Evolutionary conservation across 139 green algal genomes (phyloP).

Genomic region (Picochlorum sp.): DNA sequence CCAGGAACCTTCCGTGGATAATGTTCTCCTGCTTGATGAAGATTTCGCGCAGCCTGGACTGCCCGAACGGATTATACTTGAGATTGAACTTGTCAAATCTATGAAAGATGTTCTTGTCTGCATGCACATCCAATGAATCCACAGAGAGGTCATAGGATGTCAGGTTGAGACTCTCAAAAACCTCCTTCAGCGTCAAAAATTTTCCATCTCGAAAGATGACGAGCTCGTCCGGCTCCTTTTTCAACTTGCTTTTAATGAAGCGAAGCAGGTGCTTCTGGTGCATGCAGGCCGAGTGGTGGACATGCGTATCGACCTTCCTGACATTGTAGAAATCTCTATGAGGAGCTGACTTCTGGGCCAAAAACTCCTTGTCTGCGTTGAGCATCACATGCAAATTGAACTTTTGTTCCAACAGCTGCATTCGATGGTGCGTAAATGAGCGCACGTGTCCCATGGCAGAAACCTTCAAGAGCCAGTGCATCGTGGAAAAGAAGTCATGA

Average conservation of each 20-base stretch:
- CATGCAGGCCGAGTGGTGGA: constrained; percentile 97
- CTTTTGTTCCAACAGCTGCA: constrained; percentile 97
- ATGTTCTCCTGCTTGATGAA: constrained; percentile 99
- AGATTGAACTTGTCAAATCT: constrained; percentile 94
- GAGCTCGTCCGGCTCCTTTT: constrained; percentile 95
- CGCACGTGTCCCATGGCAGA: constrained; percentile 69
- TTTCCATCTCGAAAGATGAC: constrained; percentile 90
- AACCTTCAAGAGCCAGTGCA: constrained; percentile 69
- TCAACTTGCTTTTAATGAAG: constrained; percentile 99
- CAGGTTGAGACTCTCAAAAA: constrained; percentile 66
- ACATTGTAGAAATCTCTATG: constrained; percentile 99
- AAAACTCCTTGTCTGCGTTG: constrained; percentile 96
- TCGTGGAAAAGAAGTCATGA: constrained; percentile 89
- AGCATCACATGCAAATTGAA: constrained; percentile 98
- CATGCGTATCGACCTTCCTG: constrained; percentile 82
- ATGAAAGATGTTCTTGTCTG: constrained; percentile 99
- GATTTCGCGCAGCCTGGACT: constrained; percentile 92
- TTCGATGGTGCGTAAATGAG: constrained; percentile 85
- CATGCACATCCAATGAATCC: constrained; percentile 98
- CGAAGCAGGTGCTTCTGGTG: constrained; percentile 99
- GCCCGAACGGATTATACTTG: constrained; percentile 99
- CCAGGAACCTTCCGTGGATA: constrained; percentile 87
- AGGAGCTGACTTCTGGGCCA: constrained; percentile 91
- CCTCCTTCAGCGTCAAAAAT: constrained; percentile 85
- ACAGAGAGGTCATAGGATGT: constrained; percentile 94